A percentile compares a stretch with the other conserved stretches of the same genome.
Evolutionary conservation across 2,329 filamentous ascomycete species (phyloP).

Genomic region (Fusarium brachygibbosum): DNA sequence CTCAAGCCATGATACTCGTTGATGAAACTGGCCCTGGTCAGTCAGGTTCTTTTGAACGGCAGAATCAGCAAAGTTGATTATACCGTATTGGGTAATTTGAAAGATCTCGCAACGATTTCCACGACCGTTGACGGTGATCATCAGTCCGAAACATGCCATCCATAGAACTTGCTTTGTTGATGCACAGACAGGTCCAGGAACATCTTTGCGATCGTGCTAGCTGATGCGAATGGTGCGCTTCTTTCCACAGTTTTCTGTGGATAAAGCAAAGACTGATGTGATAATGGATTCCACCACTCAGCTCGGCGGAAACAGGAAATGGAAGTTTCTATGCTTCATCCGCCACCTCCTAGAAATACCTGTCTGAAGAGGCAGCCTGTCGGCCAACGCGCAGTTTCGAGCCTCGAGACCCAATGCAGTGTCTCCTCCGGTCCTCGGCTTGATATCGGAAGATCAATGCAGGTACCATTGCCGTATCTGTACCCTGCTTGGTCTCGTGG

Average conservation of each 20-base stretch:
- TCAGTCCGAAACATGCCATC: not conserved
- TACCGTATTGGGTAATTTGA: not conserved
- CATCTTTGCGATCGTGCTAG: not conserved
- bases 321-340: conserved; percentile 20
- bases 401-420: conserved; percentile 22
- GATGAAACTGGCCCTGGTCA: conserved; percentile 7
- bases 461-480: conserved; percentile 16
- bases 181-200: not conserved
- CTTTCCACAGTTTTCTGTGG: not conserved
- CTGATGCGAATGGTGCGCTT: not conserved
- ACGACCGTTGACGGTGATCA: conserved; percentile 1
- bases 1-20: conserved; percentile 15
- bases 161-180: conserved; percentile 3
- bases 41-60: not conserved
- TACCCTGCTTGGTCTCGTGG: conserved; percentile 11
- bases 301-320: conserved; percentile 7
- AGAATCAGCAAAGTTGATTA: not conserved
- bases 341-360: conserved; percentile 16
- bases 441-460: conserved; percentile 14
- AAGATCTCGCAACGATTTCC: conserved; percentile 8
- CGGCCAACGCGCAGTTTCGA: conserved; percentile 17
- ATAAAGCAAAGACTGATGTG: not conserved
- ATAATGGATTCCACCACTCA: conserved; percentile 39
- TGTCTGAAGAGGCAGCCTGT: conserved; percentile 18
- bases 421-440: conserved; percentile 19